A percentile compares a stretch with the other conserved stretches of the same genome.
Evolutionary conservation across 1,284 basidiomycete genomes (phyloP).

Genomic region (Papiliotrema flavescens): DNA sequence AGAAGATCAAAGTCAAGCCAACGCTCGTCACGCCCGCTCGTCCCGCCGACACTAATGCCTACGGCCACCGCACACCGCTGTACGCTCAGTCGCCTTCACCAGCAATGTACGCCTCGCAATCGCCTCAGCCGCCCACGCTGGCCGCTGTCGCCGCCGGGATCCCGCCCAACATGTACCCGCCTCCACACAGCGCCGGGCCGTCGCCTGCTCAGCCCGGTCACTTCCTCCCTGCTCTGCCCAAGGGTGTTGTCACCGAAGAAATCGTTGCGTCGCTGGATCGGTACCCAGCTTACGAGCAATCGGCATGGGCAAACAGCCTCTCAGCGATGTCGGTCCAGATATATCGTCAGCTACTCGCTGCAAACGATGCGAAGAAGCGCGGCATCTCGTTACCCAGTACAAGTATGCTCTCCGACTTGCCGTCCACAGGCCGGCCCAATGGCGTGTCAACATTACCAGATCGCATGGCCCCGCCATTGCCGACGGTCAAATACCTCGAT

Average conservation of each 20-base stretch:
- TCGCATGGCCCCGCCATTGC: slow-evolving; percentile 16
- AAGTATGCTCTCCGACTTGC: slow-evolving; percentile 4
- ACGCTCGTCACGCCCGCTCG: background rate
- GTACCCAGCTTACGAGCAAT: slow-evolving; percentile 41
- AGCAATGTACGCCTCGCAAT: background rate
- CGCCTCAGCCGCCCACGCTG: background rate
- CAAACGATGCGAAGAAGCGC: slow-evolving; percentile 31
- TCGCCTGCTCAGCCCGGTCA: background rate
- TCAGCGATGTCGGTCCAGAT: slow-evolving; percentile 28
- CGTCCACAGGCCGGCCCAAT: slow-evolving; percentile 5
- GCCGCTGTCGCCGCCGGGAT: background rate
- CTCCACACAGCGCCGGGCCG: slow-evolving; percentile 1
- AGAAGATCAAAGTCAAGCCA: background rate
- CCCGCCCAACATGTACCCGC: background rate
- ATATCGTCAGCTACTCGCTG: slow-evolving; percentile 32
- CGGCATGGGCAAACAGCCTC: slow-evolving; percentile 37
- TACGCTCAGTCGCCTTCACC: background rate
- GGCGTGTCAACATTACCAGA: slow-evolving; percentile 6
- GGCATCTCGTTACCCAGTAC: slow-evolving; percentile 2
- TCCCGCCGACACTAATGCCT: background rate
- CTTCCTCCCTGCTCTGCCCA: slow-evolving; percentile 38
- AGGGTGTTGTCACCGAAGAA: slow-evolving; percentile 41
- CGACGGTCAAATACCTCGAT: slow-evolving; percentile 28
- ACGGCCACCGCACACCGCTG: background rate
- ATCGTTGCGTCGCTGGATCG: slow-evolving; percentile 38